Evolutionary conservation across 768 basidiomycete species (phyloP).

Genomic region (Boletus tomentosulus): DNA sequence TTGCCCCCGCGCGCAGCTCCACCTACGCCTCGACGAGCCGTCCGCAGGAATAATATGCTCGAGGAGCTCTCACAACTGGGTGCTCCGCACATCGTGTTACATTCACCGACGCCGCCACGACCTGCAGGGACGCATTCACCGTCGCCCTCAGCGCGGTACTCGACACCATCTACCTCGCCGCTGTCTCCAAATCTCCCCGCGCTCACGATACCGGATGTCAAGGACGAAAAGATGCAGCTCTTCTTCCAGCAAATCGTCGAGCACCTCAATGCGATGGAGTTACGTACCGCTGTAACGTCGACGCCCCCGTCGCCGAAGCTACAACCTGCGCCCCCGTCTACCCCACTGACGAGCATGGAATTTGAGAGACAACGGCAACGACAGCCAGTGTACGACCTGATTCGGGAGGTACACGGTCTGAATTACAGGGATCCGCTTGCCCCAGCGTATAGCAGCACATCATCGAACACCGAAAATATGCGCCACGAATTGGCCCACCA

Average conservation of each 20-base stretch:
- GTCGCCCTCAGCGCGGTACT: slow-evolving; percentile 21
- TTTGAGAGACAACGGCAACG: slow-evolving; percentile 16
- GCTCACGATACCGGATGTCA: slow-evolving; percentile 62
- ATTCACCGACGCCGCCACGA: slow-evolving; percentile 24
- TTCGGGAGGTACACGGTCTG: neutral
- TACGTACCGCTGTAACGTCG: slow-evolving; percentile 36
- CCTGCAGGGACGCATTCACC: neutral
- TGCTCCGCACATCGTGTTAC: slow-evolving; percentile 24
- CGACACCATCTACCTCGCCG: slow-evolving; percentile 25
- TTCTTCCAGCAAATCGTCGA: slow-evolving; percentile 86
- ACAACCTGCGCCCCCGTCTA: slow-evolving; percentile 5
- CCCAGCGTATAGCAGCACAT: slow-evolving; percentile 8
- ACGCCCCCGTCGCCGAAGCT: slow-evolving; percentile 16
- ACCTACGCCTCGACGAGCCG: slow-evolving; percentile 60
- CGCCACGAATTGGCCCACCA: neutral
- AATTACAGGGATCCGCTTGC: slow-evolving; percentile 38
- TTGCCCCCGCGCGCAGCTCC: slow-evolving; percentile 54
- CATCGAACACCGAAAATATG: slow-evolving; percentile 4
- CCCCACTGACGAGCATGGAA: slow-evolving; percentile 14
- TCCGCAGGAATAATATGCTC: slow-evolving; percentile 24
- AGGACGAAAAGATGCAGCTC: slow-evolving; percentile 72
- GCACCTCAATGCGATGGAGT: slow-evolving; percentile 71
- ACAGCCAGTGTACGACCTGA: slow-evolving; percentile 5
- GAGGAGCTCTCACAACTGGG: slow-evolving; percentile 13
- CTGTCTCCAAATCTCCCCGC: slow-evolving; percentile 39